phyloP scores from a whole-genome alignment of 352 stramenopile species.

The Blastocystis sp. region DNA sequence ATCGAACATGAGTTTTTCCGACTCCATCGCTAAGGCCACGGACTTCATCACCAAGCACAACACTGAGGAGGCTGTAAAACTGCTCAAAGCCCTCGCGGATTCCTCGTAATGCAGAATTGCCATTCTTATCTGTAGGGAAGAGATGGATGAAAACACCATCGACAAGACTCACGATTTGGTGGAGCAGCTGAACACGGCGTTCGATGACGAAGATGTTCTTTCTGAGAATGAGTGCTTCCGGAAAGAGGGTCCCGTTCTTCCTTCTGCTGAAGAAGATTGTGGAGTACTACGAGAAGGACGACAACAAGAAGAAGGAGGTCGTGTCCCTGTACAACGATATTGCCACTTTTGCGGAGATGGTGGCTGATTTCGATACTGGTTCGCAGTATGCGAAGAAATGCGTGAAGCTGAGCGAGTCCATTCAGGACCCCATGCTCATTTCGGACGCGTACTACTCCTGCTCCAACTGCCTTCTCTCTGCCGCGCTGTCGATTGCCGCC shows the following conservation, averaged over 20 bases:
- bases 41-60: not conserved
- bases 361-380: constrained; percentile 22
- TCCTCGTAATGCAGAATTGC: not conserved
- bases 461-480: not conserved
- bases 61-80: not conserved
- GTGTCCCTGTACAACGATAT: constrained; percentile 10
- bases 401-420: not conserved
- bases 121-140: not conserved
- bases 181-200: not conserved
- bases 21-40: not conserved
- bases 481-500: constrained; percentile 34
- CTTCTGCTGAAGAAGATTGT: not conserved
- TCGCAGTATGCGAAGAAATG: not conserved
- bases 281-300: constrained; percentile 28
- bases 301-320: not conserved
- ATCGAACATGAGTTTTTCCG: not conserved
- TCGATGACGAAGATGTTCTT: constrained; percentile 39
- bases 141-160: constrained; percentile 33
- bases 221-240: not conserved
- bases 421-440: not conserved
- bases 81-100: not conserved
- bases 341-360: not conserved
- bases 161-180: not conserved
- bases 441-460: not conserved
- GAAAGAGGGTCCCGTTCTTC: not conserved